These are phyloP conservation scores for Delphinella strobiligena DNA, from an alignment of 2,329 filamentous ascomycete genomes.

Conservation along the genomic window DNA sequence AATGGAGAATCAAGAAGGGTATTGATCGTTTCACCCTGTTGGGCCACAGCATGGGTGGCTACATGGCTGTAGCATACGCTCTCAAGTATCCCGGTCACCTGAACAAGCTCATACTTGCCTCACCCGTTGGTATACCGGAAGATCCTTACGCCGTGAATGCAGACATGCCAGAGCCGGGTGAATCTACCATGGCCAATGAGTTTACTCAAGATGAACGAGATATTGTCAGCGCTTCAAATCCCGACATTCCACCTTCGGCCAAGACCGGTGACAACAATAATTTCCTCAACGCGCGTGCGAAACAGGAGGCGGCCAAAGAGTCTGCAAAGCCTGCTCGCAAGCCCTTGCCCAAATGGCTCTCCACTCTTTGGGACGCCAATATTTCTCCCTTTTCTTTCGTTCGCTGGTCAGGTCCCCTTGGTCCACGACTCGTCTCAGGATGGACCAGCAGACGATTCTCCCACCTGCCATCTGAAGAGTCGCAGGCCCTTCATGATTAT, in stretches of 20 bases:
- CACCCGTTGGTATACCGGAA: slow-evolving; percentile 86
- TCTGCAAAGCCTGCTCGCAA: slow-evolving; percentile 35
- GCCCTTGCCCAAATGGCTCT: slow-evolving; percentile 72
- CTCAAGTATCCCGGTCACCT: slow-evolving; percentile 89
- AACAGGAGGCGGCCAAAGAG: slow-evolving; percentile 20
- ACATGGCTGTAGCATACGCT: slow-evolving; percentile 88
- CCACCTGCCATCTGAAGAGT: slow-evolving; percentile 69
- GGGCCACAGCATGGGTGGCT: slow-evolving; percentile 87
- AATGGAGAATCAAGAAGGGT: slow-evolving; percentile 81
- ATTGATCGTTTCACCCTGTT: slow-evolving; percentile 89
- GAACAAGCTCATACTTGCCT: slow-evolving; percentile 92
- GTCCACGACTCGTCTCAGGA: slow-evolving; percentile 81
- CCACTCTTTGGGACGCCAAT: slow-evolving; percentile 94
- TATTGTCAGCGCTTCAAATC: slow-evolving; percentile 25
- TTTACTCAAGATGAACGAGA: slow-evolving; percentile 61
- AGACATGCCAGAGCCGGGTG: slow-evolving; percentile 63
- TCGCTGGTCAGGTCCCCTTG: slow-evolving; percentile 76
- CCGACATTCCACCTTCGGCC: slow-evolving; percentile 2
- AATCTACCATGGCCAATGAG: slow-evolving; percentile 64
- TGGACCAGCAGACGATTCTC: slow-evolving; percentile 92
- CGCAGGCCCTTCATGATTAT: slow-evolving; percentile 80
- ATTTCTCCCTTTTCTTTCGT: slow-evolving; percentile 89
- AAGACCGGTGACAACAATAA: slow-evolving; percentile 37
- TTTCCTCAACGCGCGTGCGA: slow-evolving; percentile 38
- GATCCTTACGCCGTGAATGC: slow-evolving; percentile 81